These are phyloP conservation scores for Nigrograna mackinnonii DNA, from an alignment of 2,329 filamentous ascomycete species.

Conservation along the genomic window DNA sequence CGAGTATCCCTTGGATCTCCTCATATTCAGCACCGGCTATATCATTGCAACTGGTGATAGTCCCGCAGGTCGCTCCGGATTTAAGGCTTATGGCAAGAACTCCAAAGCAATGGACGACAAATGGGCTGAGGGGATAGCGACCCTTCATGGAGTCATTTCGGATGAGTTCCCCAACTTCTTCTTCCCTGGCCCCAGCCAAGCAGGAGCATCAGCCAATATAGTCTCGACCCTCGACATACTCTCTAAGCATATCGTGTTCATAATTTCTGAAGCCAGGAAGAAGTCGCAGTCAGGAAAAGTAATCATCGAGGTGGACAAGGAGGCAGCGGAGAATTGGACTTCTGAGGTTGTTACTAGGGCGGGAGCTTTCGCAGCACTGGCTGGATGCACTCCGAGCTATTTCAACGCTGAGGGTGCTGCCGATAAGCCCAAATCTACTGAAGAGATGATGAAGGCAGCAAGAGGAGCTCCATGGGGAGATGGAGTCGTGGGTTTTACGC, in stretches of 20 bases:
- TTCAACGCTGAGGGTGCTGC: neutral
- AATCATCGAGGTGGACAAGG: neutral
- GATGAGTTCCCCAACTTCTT: neutral
- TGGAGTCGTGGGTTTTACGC: neutral
- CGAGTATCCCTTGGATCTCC: neutral
- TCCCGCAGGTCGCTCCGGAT: neutral
- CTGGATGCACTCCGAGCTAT: neutral
- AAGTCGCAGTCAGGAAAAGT: neutral
- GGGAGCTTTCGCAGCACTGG: neutral
- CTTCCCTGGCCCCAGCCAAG: neutral
- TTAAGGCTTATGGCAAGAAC: neutral
- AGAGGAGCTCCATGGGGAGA: neutral
- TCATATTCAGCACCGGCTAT: neutral
- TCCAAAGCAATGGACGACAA: neutral
- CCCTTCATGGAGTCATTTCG: neutral
- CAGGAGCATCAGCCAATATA: neutral
- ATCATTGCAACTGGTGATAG: neutral
- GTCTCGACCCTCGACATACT: neutral
- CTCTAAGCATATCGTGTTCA: neutral
- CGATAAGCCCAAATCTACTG: conserved; percentile 17
- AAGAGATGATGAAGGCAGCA: neutral
- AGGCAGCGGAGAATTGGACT: neutral
- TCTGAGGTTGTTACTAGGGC: neutral
- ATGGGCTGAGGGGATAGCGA: neutral
- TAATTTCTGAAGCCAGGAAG: neutral